Evolutionary conservation across 148 eudicot species (phyloP).

Genomic region (Spergularia marina): DNA sequence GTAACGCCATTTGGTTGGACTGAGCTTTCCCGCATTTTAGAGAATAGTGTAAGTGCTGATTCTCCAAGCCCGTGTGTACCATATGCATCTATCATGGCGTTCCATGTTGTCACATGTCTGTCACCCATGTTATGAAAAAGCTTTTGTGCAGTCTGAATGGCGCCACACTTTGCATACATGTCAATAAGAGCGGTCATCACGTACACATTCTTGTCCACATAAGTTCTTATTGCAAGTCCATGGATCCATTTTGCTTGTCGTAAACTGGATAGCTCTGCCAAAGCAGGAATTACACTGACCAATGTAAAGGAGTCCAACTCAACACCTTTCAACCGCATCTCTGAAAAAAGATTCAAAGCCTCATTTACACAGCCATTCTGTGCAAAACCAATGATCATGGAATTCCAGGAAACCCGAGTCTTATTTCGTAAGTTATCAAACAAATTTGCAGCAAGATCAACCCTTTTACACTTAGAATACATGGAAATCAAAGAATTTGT

Average conservation of each 20-base stretch:
- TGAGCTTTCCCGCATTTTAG: constrained; percentile 46
- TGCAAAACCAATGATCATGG: constrained; percentile 78
- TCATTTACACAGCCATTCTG: constrained; percentile 55
- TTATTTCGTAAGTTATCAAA: constrained; percentile 43
- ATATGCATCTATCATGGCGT: constrained; percentile 90
- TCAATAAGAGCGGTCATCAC: constrained; percentile 86
- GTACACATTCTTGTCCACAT: constrained; percentile 56
- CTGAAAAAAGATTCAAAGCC: constrained; percentile 52
- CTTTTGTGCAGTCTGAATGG: constrained; percentile 65
- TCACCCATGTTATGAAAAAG: constrained; percentile 64
- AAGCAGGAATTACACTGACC: constrained; percentile 79
- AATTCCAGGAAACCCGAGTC: constrained; percentile 88
- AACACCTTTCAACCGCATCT: constrained; percentile 42
- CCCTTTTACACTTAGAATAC: constrained; percentile 78
- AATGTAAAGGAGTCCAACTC: constrained; percentile 73
- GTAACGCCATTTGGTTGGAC: constrained; percentile 60
- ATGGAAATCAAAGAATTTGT: constrained; percentile 76
- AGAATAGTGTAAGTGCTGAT: constrained; percentile 54
- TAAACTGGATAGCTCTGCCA: constrained; percentile 66
- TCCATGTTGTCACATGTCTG: constrained; percentile 79
- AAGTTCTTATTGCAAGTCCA: constrained; percentile 53
- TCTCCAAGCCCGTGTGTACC: constrained; percentile 82
- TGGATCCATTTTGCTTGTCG: constrained; percentile 90
- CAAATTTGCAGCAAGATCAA: constrained; percentile 53
- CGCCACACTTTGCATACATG: constrained; percentile 91